phyloP scores from a whole-genome alignment of 768 basidiomycete species.

The Exsudoporus frostii region DNA sequence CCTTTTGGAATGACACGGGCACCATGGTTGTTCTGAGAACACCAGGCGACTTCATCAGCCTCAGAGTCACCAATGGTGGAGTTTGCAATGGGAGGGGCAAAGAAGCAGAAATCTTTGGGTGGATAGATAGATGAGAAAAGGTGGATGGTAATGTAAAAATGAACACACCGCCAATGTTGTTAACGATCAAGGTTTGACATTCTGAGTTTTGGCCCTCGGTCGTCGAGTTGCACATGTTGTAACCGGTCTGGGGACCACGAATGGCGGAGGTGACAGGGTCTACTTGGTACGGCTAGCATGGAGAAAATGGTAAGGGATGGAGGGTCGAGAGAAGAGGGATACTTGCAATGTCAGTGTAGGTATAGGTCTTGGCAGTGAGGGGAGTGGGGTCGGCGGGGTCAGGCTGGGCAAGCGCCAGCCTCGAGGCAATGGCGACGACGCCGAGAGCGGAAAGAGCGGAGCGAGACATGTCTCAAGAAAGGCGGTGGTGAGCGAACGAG shows the following conservation, averaged over 20 bases:
- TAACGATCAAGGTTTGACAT: conserved; percentile 69
- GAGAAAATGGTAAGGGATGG: background rate
- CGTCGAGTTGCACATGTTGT: conserved; percentile 67
- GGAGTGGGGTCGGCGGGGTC: conserved; percentile 47
- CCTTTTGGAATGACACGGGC: conserved; percentile 68
- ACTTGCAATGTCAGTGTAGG: conserved; percentile 41
- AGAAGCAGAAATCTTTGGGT: conserved; percentile 66
- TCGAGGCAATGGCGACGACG: conserved; percentile 29
- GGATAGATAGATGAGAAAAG: conserved; percentile 23
- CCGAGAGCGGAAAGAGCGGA: conserved; percentile 44
- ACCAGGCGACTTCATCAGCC: conserved; percentile 69
- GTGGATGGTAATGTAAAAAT: background rate
- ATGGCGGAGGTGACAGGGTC: conserved; percentile 38
- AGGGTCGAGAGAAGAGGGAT: background rate
- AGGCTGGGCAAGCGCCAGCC: conserved; percentile 27
- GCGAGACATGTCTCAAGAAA: conserved; percentile 42
- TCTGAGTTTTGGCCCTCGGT: conserved; percentile 57
- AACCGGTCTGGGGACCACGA: conserved; percentile 62
- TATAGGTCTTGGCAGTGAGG: conserved; percentile 42
- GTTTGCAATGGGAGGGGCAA: conserved; percentile 50
- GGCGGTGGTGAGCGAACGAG: background rate
- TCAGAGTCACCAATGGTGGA: conserved; percentile 64
- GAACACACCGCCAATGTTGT: conserved; percentile 43
- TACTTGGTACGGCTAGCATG: conserved; percentile 48
- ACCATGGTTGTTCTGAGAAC: conserved; percentile 61